Evolutionary conservation across 805 yeast genomes (phyloP).

Genomic region (Blastobotrys peoriensis): DNA sequence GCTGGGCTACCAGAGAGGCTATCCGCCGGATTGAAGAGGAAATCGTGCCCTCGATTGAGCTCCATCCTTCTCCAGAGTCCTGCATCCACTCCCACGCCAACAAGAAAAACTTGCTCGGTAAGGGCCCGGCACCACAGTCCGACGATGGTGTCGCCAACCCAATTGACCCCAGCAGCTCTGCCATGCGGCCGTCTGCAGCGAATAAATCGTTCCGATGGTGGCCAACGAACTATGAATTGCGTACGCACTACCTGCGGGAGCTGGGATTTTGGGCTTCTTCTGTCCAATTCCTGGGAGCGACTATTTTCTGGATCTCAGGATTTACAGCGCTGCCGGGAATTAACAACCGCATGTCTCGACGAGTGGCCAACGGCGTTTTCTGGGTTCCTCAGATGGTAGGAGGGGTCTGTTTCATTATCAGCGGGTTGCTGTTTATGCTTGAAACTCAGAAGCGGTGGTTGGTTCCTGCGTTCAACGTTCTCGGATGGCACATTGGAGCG

Average conservation of each 20-base stretch:
- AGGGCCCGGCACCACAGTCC: background rate
- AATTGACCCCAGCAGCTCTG: too few relatives aligned
- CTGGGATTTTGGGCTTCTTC: conserved; percentile 12
- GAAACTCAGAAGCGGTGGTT: conserved; percentile 15
- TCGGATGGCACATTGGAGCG: conserved; percentile 15
- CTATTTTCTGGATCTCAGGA: conserved; percentile 14
- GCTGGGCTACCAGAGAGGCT: conserved; percentile 13
- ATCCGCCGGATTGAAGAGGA: background rate
- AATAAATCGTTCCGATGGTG: conserved; percentile 9
- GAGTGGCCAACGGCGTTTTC: conserved; percentile 11
- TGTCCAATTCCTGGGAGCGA: conserved; percentile 10
- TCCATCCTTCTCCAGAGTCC: conserved; percentile 1
- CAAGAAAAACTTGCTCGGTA: background rate
- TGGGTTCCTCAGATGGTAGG: conserved; percentile 17
- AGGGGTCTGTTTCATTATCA: conserved; percentile 10
- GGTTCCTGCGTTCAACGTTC: conserved; percentile 9
- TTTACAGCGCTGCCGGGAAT: conserved; percentile 16
- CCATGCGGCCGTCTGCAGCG: too few relatives aligned
- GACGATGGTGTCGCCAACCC: too few relatives aligned
- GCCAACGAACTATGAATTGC: conserved; percentile 9
- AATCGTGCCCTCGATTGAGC: background rate
- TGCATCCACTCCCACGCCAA: conserved; percentile 8
- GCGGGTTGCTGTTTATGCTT: conserved; percentile 9
- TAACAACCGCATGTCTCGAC: conserved; percentile 9
- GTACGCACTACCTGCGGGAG: conserved; percentile 9